Base-by-base conservation (phyloP, 1,139 yeast species). In the Saccharomycopsis crataegensis region DNA sequence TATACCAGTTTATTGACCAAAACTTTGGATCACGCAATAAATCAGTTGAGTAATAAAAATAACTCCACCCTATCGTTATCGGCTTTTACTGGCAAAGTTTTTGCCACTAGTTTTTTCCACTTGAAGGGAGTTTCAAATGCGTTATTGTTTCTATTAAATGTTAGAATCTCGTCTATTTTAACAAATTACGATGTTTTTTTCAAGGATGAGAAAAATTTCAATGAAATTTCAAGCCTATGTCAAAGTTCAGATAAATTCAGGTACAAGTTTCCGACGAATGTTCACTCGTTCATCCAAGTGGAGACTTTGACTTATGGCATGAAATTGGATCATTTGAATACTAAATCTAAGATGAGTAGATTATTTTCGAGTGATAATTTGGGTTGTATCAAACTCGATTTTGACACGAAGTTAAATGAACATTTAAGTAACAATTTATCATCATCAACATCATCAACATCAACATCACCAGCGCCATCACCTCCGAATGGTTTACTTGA, bases 11-110 rank as follows among this genome's bases (percentile, higher is more conserved):
- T 57, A 14, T 68, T 87, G 44, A 66, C 73, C 4, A 70, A 73
- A 40, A 86, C 96, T 0, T 68, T 86, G 56, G 80, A 76, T 48
- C 78, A 74, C 61, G 75, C 83, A 51, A 73, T 85, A 22, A 68
- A 70, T 48, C 75, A 78, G 60, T 71, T 83, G 14, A 71, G 76
- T 46, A 62, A 78, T 50, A 84, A 84, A 64, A 74, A 74, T 8
- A 49, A 9, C 17, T 69, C 83, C 7, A 76, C 91, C 0, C 67
- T 83, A 8, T 73, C 86, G 4, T 67, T 82, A 16, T 76, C 83
- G 32, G 94, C 94, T 1, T 86, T 87, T 63, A 74, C 83, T n/a
- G 96, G 96, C 9, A 87, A 88, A 63, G 78, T 84, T 0, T 79
- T 88, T 65, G 91, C 94, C 1, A 79, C 80, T 62, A 70, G 82